Evolutionary conservation across 345 rosid species (phyloP).

Genomic region (Corchorus capsularis): DNA sequence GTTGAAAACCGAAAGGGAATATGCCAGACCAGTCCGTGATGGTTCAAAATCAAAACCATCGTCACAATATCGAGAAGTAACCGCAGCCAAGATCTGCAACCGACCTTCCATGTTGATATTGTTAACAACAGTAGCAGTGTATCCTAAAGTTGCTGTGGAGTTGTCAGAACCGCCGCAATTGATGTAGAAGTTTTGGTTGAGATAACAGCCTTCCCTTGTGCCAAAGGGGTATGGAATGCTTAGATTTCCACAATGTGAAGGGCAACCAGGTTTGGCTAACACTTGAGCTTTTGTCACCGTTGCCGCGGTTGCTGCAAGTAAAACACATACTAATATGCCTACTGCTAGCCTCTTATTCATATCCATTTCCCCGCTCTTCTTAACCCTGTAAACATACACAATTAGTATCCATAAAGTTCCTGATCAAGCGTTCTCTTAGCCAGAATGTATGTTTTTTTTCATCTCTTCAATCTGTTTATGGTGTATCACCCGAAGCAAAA

Average conservation of each 20-base stretch:
- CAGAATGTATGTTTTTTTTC: no score
- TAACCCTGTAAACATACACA: neutral
- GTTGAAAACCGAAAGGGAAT: neutral
- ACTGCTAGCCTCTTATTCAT: neutral
- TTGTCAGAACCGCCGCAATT: neutral
- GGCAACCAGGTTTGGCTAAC: constrained; percentile 8
- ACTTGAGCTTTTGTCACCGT: neutral
- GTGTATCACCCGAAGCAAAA: neutral
- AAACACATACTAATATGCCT: neutral
- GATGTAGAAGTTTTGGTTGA: neutral
- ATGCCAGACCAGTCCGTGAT: neutral
- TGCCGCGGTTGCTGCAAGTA: neutral
- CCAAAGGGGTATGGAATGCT: constrained; percentile 13
- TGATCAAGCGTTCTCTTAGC: neutral
- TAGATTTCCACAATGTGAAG: constrained; percentile 7
- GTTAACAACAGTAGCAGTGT: neutral
- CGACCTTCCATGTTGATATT: constrained; percentile 19
- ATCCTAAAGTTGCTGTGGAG: neutral
- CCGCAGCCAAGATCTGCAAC: constrained; percentile 2
- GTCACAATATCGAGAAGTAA: constrained; percentile 7
- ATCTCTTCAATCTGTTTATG: neutral
- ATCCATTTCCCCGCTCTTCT: neutral
- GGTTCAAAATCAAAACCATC: neutral
- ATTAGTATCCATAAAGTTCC: neutral
- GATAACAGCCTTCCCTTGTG: constrained; percentile 13